These are phyloP conservation scores for Fragaria iinumae DNA, from an alignment of 306 rosid genomes.

Conservation along the genomic window DNA sequence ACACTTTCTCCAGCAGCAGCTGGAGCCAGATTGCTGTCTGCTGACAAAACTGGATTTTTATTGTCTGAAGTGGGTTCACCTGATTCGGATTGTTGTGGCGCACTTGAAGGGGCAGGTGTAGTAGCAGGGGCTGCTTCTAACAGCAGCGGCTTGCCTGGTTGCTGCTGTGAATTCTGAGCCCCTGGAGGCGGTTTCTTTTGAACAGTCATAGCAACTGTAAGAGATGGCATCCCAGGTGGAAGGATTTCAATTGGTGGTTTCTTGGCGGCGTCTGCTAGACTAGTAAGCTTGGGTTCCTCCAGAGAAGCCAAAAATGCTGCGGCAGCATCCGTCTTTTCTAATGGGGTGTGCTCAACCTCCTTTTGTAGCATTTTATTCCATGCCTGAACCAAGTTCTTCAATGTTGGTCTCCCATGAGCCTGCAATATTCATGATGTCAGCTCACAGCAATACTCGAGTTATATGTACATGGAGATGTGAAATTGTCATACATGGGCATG, in stretches of 20 bases:
- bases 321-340: constrained; percentile 76
- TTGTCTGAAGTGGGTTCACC: constrained; percentile 38
- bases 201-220: constrained; percentile 59
- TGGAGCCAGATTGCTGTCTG: constrained; percentile 39
- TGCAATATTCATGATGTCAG: constrained; percentile 38
- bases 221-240: constrained; percentile 91
- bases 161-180: constrained; percentile 53
- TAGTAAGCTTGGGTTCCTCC: constrained; percentile 92
- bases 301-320: constrained; percentile 90
- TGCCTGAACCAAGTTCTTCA: constrained; percentile 81
- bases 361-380: constrained; percentile 94
- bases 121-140: constrained; percentile 70
- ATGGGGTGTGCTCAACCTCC: constrained; percentile 77
- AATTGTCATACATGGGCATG: constrained; percentile 75
- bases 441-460: constrained; percentile 15
- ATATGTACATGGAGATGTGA: constrained; percentile 17
- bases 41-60: constrained; percentile 29
- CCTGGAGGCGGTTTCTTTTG: constrained; percentile 70
- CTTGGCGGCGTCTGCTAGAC: constrained; percentile 92
- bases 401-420: constrained; percentile 98
- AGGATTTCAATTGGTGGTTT: constrained; percentile 90
- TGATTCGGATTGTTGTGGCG: constrained; percentile 36
- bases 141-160: constrained; percentile 67
- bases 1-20: constrained; percentile 34
- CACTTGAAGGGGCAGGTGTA: constrained; percentile 30